A percentile compares a stretch with the other conserved stretches of the same genome.
Evolutionary conservation across 306 rosid species (phyloP).

Genomic region (Begonia masoniana): DNA sequence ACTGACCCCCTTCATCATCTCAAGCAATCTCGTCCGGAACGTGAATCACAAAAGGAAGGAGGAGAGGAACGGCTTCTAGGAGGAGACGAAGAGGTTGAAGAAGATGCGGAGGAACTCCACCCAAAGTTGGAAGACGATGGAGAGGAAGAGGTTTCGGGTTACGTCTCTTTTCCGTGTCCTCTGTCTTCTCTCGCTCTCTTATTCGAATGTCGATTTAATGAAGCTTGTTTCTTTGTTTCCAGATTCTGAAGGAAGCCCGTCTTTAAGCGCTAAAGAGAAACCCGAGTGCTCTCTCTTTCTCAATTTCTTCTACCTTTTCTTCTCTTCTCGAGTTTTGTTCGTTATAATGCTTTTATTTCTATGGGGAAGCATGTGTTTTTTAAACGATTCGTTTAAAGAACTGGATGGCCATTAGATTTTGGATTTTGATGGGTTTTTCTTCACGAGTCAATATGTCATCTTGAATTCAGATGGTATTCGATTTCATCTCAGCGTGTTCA

Average conservation of each 20-base stretch:
- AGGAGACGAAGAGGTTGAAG: slow-evolving; percentile 4
- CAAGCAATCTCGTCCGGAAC: slow-evolving; percentile 41
- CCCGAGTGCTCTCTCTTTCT: slow-evolving; percentile 43
- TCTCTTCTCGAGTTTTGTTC: slow-evolving; percentile 17
- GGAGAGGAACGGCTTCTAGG: slow-evolving; percentile 11
- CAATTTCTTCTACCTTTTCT: slow-evolving; percentile 7
- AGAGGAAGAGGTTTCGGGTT: slow-evolving; percentile 43
- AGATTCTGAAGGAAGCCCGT: slow-evolving; percentile 71
- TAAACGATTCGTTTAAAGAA: slow-evolving; percentile 13
- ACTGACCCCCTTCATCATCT: slow-evolving; percentile 23
- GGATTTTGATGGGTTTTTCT: slow-evolving; percentile 7
- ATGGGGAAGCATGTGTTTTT: not conserved
- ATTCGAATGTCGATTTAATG: slow-evolving; percentile 20
- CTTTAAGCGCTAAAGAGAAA: slow-evolving; percentile 45
- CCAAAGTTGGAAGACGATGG: slow-evolving; percentile 2
- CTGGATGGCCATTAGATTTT: slow-evolving; percentile 1
- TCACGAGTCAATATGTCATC: not conserved
- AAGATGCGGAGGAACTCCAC: slow-evolving; percentile 10
- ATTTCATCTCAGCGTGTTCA: slow-evolving; percentile 1
- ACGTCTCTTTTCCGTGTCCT: not conserved
- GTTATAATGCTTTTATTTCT: slow-evolving; percentile 9
- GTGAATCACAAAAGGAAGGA: slow-evolving; percentile 10
- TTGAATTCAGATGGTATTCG: slow-evolving; percentile 1
- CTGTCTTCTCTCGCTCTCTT: not conserved
- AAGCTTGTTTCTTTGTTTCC: slow-evolving; percentile 24